Percentiles rank a stretch among this genome's conserved stretches.
phyloP scores from a whole-genome alignment of 1,284 basidiomycete genomes.

The Microbotryum intermedium region DNA sequence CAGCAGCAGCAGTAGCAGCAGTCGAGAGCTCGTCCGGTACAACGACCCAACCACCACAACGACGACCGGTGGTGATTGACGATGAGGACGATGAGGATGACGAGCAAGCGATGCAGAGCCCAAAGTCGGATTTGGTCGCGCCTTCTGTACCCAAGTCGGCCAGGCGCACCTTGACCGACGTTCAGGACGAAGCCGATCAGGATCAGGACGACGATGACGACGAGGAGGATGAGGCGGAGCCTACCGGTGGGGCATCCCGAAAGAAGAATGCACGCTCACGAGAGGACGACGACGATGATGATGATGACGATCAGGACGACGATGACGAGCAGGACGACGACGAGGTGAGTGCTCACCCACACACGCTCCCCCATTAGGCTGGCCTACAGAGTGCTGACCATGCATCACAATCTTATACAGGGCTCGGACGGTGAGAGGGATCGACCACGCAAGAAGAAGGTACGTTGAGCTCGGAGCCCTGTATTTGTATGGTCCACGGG shows the following conservation, averaged over 20 bases:
- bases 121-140: neutral
- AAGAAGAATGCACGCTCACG: conserved; percentile 11
- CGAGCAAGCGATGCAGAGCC: neutral
- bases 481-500: neutral
- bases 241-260: conserved; percentile 28
- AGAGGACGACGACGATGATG: conserved; percentile 30
- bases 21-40: neutral
- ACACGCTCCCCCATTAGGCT: too few species aligned
- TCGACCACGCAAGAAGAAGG: conserved; percentile 29
- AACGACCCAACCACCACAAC: too few species aligned
- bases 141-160: neutral
- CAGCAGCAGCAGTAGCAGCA: neutral
- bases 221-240: conserved; percentile 30
- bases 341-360: neutral
- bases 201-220: conserved; percentile 54
- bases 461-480: neutral
- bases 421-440: conserved; percentile 11
- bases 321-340: conserved; percentile 46
- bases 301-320: conserved; percentile 44
- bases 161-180: conserved; percentile 23
- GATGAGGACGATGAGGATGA: neutral
- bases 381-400: neutral
- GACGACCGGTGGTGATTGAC: neutral
- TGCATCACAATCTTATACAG: neutral
- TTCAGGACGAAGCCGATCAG: conserved; percentile 41